Evolutionary conservation across 176 grass and related monocot species (phyloP), one percentile per base, ranked within the genome.

Genomic region (Hyparrhenia diplandra): DNA sequence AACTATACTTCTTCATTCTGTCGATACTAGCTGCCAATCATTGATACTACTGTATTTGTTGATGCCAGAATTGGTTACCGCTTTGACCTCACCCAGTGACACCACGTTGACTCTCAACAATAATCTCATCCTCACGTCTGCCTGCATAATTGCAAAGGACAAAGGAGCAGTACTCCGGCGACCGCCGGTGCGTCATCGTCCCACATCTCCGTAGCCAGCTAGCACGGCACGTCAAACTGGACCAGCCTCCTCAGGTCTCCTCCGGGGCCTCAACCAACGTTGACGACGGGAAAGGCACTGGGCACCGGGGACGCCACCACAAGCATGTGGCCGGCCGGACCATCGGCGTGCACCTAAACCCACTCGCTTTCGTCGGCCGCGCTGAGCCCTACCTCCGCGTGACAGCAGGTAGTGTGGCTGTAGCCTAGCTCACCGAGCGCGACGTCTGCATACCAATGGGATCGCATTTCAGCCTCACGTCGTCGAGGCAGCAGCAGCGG

Each of bases 351-450:
- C 43, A 46, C 43, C 43, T 46, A 60, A 75, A 88, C 61, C 45
- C 14, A 41, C 47, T 7, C 34, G 7, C 39, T 61, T 45, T 42
- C 31, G 28, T 58, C 68, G 43, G 45, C 31, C 42, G 70, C 47
- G 71, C 43, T 14, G 13, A 43, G 41, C 43, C 36, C 36, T 37
- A 6, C 36, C 36, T 8, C 37, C 10, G 8, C 41, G 41, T 21
- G 81, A 80, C 76, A 80, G 24, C 4, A 75, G 63, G 0, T 81
- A 69, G 87, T 81, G 87, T 81, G 77, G 64, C 67, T 81, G 87
- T 81, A 71, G 64, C 67, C 86, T 58, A 73, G 76, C 73, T 54
- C 73, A 5, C 45, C 51, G 63, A 80, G 14, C 2, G 70, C 41
- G 86, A 83, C 74, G 67, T 67, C 67, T 13, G 10, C 36, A n/a